Evolutionary conservation across 257 asterid species (phyloP), one percentile per base, ranked within the genome.

Genomic region (Solanum paucissectum): DNA sequence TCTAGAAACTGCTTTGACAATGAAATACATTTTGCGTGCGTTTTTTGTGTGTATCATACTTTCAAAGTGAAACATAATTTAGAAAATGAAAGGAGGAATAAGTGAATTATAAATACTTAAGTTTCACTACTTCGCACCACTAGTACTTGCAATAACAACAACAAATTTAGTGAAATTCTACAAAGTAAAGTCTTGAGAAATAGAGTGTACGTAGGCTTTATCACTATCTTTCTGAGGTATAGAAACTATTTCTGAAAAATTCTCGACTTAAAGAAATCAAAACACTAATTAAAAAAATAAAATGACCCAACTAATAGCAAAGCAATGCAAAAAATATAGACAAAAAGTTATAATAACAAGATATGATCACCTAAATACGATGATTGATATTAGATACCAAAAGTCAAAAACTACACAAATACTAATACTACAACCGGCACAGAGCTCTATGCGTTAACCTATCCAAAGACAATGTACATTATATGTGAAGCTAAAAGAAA

Each of bases 1-100:
- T 86, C 21, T 89, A 84, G 71, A 88, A 92, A 73, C 89, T 34
- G 81, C 87, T 88, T 37, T 34, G 89, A 89, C 88, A 91, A 37
- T 7, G 84, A 86, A 77, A 74, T 74, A 5, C 5, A 6, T 83
- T 33, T 2, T 86, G 1, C 9, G 29, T 82, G 29, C 27, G 25
- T 79, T 29, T 49, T 79, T 46, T 29, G 69, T 46, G 85, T 81
- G 68, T 18, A 58, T 81, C 85, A 81, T 81, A 81, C 83, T 87
- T 49, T 82, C 42, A 18, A 82, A 49, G 85, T 82, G 69, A 49
- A 82, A 82, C 69, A 81, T 49, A 49, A 81, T 29, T 7, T 81
- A 46, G 27, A 46, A 46, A 23, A 29, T 1, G 85, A 33, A 81
- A 49, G 66, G 27, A 27, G 6, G 33, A 81, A 27, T 29, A 33